Evolutionary conservation across 306 rosid genomes (phyloP).

Genomic region (Carpinus fangiana): DNA sequence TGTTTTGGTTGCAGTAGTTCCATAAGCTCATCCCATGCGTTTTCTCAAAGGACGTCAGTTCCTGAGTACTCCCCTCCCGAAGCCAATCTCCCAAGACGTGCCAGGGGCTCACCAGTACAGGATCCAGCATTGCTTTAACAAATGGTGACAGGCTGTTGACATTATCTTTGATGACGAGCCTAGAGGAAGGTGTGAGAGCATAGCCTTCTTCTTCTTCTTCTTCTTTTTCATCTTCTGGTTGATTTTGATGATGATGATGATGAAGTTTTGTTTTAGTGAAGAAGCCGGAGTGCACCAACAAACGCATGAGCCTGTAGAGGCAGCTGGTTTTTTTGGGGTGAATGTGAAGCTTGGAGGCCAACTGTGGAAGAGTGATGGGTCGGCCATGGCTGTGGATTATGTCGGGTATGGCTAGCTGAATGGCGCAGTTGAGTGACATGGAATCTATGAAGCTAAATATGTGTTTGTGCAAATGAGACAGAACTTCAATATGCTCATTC

Average conservation of each 20-base stretch:
- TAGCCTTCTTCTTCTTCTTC: slow-evolving; percentile 28
- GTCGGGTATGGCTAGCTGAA: slow-evolving; percentile 33
- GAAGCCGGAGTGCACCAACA: slow-evolving; percentile 42
- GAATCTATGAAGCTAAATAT: slow-evolving; percentile 30
- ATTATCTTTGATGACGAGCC: slow-evolving; percentile 34
- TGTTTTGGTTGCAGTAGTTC: slow-evolving; percentile 28
- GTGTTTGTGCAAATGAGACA: slow-evolving; percentile 33
- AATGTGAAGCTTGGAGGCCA: slow-evolving; percentile 42
- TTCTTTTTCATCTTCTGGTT: neutral
- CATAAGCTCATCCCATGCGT: slow-evolving; percentile 38
- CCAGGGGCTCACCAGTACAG: slow-evolving; percentile 26
- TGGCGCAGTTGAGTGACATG: slow-evolving; percentile 44
- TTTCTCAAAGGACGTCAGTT: slow-evolving; percentile 25
- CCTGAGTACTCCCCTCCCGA: neutral
- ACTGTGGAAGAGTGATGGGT: slow-evolving; percentile 44
- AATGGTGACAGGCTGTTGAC: slow-evolving; percentile 8
- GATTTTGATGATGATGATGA: neutral
- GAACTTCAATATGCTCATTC: slow-evolving; percentile 22
- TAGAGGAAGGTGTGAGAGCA: slow-evolving; percentile 48
- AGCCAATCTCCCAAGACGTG: slow-evolving; percentile 38
- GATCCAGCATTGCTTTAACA: slow-evolving; percentile 23
- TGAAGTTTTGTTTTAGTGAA: slow-evolving; percentile 27
- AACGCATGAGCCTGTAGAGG: slow-evolving; percentile 36
- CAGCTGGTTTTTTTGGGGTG: slow-evolving; percentile 23
- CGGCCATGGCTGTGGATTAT: slow-evolving; percentile 34